Conservation (phyloP, 1,139 yeast species). For the Entelexis sorbosivorans region DNA sequence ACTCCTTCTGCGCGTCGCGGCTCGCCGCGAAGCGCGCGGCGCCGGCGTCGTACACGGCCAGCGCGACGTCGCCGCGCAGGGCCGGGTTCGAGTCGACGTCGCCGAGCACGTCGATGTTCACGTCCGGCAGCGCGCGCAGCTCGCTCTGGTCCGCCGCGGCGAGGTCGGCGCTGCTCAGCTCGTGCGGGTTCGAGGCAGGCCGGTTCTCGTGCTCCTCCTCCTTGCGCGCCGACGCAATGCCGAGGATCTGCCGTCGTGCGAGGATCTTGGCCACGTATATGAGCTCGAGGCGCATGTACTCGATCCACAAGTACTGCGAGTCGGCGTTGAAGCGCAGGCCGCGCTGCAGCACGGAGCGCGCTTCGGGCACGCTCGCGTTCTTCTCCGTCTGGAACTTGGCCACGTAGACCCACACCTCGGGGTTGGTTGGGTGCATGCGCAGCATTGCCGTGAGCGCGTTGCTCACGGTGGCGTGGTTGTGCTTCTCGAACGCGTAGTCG, state of each 20-base stretch:
- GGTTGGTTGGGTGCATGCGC: slow-evolving; percentile 81
- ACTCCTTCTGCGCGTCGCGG: slow-evolving; percentile 12
- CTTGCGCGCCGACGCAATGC: slow-evolving; percentile 37
- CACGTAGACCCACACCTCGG: slow-evolving; percentile 87
- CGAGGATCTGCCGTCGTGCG: slow-evolving; percentile 73
- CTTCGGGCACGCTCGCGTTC: slow-evolving; percentile 81
- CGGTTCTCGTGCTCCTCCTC: slow-evolving; percentile 23
- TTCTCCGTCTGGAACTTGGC: slow-evolving; percentile 88
- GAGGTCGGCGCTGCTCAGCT: slow-evolving; percentile 20
- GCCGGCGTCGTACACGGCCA: slow-evolving; percentile 69
- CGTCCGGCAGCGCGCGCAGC: slow-evolving; percentile 68
- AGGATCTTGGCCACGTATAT: slow-evolving; percentile 72
- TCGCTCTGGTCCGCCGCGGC: slow-evolving; percentile 47
- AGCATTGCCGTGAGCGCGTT: slow-evolving; percentile 67
- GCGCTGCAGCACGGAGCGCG: slow-evolving; percentile 74
- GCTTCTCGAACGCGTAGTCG: slow-evolving; percentile 58
- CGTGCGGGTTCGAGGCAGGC: slow-evolving; percentile 12
- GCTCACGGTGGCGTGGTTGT: slow-evolving; percentile 71
- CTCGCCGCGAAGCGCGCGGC: slow-evolving; percentile 35
- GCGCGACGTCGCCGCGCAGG: slow-evolving; percentile 75
- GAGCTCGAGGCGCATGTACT: slow-evolving; percentile 79
- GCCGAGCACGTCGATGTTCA: slow-evolving; percentile 77
- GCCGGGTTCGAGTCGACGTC: slow-evolving; percentile 83
- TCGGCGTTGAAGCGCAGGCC: slow-evolving; percentile 78
- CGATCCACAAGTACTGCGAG: slow-evolving; percentile 62